A percentile compares a stretch with the other conserved stretches of the same genome.
These are phyloP conservation scores for Entomortierella beljakovae DNA, from an alignment of 192 early-diverging fungal genomes.

Conservation along the genomic window DNA sequence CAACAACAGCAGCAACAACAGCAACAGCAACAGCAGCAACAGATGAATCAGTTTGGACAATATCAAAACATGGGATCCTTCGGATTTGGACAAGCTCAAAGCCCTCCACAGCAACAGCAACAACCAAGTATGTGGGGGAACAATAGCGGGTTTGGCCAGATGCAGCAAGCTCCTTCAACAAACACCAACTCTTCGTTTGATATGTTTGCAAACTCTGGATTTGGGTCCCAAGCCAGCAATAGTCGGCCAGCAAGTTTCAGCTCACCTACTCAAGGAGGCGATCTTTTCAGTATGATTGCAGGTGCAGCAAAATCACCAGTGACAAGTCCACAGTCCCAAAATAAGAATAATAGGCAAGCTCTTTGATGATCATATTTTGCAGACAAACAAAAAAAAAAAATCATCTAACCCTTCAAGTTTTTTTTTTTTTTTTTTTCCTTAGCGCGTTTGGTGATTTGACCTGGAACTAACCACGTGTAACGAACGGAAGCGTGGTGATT, in stretches of 20 bases:
- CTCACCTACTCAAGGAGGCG: conserved; percentile 23
- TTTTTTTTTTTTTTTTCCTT: background rate
- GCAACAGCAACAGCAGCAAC: conserved; percentile 26
- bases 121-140: conserved; percentile 28
- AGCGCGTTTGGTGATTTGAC: conserved; percentile 45
- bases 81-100: conserved; percentile 32
- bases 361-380: too few relatives aligned
- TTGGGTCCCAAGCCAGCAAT: conserved; percentile 2
- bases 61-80: conserved; percentile 20
- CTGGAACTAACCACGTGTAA: conserved; percentile 29
- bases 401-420: too few relatives aligned
- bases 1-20: conserved; percentile 29
- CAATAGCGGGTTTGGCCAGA: conserved; percentile 23
- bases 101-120: conserved; percentile 9
- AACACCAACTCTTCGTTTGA: conserved; percentile 10
- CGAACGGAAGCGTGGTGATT: too few relatives aligned
- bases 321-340: conserved; percentile 6
- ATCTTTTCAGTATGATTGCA: conserved; percentile 48
- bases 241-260: conserved; percentile 10
- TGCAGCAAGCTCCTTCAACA: conserved; percentile 16
- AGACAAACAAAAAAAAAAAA: background rate
- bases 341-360: conserved; percentile 46
- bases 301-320: conserved; percentile 17
- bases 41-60: conserved; percentile 14
- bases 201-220: conserved; percentile 15